phyloP scores from a whole-genome alignment of 2,329 filamentous ascomycete genomes.

The Leptoxyphium fumago region DNA sequence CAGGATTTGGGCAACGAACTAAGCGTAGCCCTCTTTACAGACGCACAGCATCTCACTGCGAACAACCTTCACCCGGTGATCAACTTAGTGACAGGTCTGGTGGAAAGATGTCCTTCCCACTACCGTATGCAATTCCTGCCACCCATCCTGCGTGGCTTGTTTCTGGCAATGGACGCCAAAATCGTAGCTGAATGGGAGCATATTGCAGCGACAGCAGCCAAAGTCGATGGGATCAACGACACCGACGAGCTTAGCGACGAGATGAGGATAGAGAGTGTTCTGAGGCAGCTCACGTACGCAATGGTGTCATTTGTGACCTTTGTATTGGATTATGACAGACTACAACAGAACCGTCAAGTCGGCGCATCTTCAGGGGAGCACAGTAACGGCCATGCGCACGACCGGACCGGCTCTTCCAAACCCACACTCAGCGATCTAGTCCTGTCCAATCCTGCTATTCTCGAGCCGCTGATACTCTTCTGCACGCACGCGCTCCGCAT shows the following conservation, averaged over 20 bases:
- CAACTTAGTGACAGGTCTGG: constrained; percentile 73
- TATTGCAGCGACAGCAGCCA: constrained; percentile 37
- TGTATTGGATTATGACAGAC: constrained; percentile 54
- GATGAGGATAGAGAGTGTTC: constrained; percentile 95
- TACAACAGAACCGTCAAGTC: constrained; percentile 29
- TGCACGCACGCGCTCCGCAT: constrained; percentile 82
- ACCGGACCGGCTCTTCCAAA: constrained; percentile 12
- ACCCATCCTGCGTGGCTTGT: constrained; percentile 66
- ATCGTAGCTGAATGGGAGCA: constrained; percentile 76
- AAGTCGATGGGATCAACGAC: constrained; percentile 37
- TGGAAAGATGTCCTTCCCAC: constrained; percentile 78
- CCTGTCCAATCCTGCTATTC: constrained; percentile 58
- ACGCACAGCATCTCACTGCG: constrained; percentile 69
- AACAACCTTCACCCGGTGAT: constrained; percentile 92
- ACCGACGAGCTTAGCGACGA: constrained; percentile 72
- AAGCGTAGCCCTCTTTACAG: constrained; percentile 53
- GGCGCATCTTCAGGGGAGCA: constrained; percentile 1
- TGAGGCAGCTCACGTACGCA: constrained; percentile 82
- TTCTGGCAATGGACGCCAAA: constrained; percentile 74
- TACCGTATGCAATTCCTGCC: constrained; percentile 69
- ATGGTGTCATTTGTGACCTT: constrained; percentile 85
- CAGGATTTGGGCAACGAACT: constrained; percentile 54
- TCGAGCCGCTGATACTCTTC: constrained; percentile 82
- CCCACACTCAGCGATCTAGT: constrained; percentile 68
- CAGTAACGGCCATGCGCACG: constrained; percentile 3